Conservation (phyloP, 441 rosid species). For the Pelargonium myrrhifolium region DNA sequence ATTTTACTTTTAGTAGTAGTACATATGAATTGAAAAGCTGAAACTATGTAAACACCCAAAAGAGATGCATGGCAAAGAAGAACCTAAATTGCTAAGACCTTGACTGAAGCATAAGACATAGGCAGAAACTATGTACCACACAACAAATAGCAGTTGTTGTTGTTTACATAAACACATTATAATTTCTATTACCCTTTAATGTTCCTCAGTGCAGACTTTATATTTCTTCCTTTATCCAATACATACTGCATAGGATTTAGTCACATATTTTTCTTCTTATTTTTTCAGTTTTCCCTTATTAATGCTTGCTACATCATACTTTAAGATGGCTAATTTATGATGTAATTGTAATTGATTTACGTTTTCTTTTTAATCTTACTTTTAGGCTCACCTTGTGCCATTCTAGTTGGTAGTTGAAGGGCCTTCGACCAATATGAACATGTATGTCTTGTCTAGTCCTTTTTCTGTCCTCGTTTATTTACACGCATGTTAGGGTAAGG, state of each 20-base stretch:
- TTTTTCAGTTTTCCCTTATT: constrained; percentile 11
- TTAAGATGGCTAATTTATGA: background rate
- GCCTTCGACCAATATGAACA: constrained; percentile 36
- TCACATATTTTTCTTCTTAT: background rate
- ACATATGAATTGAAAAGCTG: no score
- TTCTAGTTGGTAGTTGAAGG: constrained; percentile 30
- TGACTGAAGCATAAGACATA: no score
- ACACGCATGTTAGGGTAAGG: no score
- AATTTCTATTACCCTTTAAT: background rate
- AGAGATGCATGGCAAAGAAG: no score
- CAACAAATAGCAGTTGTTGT: background rate
- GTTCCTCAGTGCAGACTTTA: constrained; percentile 9
- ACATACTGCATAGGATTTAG: no score
- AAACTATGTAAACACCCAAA: no score
- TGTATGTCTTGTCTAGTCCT: constrained; percentile 31
- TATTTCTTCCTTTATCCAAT: background rate
- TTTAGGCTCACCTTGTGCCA: background rate
- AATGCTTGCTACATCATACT: background rate
- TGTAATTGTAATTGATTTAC: background rate
- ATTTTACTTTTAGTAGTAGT: no score
- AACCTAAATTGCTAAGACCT: no score
- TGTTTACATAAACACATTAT: background rate
- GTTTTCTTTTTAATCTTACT: background rate
- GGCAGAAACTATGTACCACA: background rate
- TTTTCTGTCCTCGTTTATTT: constrained; percentile 1